These are phyloP conservation scores for Pseudogymnoascus sp. DNA, from an alignment of 2,329 filamentous ascomycete genomes.

Conservation along the genomic window DNA sequence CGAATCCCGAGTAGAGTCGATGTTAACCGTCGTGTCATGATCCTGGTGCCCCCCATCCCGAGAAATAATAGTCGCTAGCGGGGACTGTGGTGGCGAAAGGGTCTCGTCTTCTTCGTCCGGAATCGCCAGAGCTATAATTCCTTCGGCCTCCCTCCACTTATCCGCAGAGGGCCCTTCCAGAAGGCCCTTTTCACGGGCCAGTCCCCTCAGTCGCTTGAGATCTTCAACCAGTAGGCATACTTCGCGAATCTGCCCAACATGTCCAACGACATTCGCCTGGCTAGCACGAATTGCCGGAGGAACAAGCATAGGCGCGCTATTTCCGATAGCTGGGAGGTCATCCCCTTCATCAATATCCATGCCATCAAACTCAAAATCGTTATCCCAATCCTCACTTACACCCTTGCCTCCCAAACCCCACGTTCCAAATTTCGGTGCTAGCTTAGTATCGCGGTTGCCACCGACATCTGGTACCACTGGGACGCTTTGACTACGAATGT, in stretches of 20 bases:
- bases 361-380: constrained; percentile 67
- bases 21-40: constrained; percentile 26
- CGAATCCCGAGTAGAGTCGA: constrained; percentile 41
- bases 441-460: constrained; percentile 44
- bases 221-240: constrained; percentile 76
- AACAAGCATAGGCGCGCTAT: constrained; percentile 53
- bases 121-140: constrained; percentile 76
- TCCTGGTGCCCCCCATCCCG: neutral
- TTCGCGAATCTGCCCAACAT: constrained; percentile 76
- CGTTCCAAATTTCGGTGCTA: constrained; percentile 66
- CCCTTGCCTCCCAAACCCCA: constrained; percentile 75
- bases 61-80: constrained; percentile 14
- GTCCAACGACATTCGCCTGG: constrained; percentile 72
- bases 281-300: constrained; percentile 73
- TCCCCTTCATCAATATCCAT: constrained; percentile 32
- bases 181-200: constrained; percentile 60
- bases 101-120: constrained; percentile 51
- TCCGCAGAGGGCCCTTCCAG: constrained; percentile 48
- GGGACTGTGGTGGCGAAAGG: constrained; percentile 23
- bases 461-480: constrained; percentile 58
- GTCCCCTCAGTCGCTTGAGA: constrained; percentile 65
- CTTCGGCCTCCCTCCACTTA: constrained; percentile 75
- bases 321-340: constrained; percentile 32
- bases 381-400: constrained; percentile 81
- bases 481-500: constrained; percentile 74